phyloP scores from a whole-genome alignment of 2,329 filamentous ascomycete species.

The Xylariaceae sp. region DNA sequence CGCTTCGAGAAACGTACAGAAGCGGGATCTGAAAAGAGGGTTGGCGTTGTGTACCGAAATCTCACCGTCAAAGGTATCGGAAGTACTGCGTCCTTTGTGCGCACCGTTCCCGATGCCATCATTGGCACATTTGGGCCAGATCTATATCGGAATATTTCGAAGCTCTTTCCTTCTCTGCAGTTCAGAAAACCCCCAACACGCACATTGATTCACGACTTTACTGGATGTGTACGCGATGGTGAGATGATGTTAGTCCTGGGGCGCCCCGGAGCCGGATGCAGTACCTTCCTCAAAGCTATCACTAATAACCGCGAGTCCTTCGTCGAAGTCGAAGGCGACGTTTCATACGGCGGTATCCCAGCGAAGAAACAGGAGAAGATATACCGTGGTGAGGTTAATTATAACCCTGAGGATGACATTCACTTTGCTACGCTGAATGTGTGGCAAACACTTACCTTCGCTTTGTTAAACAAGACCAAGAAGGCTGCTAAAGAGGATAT shows the following conservation, averaged over 20 bases:
- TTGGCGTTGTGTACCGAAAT: conserved; percentile 78
- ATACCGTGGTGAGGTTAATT: conserved; percentile 78
- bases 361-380: conserved; percentile 70
- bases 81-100: conserved; percentile 70
- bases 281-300: conserved; percentile 77
- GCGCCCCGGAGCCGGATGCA: conserved; percentile 75
- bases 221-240: conserved; percentile 68
- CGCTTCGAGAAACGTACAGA: conserved; percentile 76
- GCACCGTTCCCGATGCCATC: conserved; percentile 75
- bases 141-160: conserved; percentile 66
- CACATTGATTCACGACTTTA: conserved; percentile 68
- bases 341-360: conserved; percentile 74
- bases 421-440: conserved; percentile 78
- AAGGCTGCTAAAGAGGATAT: conserved; percentile 69
- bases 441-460: conserved; percentile 78
- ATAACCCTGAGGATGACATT: conserved; percentile 77
- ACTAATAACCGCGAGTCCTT: conserved; percentile 72
- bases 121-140: conserved; percentile 82
- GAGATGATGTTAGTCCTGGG: conserved; percentile 75
- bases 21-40: conserved; percentile 72
- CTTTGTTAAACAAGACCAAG: conserved; percentile 76
- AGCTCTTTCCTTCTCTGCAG: conserved; percentile 43
- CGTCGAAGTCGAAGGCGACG: conserved; percentile 69
- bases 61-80: conserved; percentile 76
- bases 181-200: conserved; percentile 39